Base-by-base conservation (phyloP, 345 rosid genomes). In the Mangifera indica region DNA sequence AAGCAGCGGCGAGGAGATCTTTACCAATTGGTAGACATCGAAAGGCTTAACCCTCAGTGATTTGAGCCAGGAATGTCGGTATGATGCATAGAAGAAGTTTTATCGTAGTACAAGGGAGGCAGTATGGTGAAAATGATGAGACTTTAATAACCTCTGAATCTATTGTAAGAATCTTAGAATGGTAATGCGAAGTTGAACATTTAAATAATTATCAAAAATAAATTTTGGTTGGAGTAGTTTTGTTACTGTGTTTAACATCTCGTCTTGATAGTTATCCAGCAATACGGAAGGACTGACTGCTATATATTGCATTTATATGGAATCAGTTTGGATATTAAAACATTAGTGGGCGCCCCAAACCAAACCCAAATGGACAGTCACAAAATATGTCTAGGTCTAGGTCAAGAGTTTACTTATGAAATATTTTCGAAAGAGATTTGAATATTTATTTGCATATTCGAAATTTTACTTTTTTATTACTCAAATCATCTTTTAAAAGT, bases 1-100 rank as follows among this genome's bases (percentile, higher is more conserved):
- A 84, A 81, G 81, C 87, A 87, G 67, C 70, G 85, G 13, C 69
- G 90, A 14, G 88, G 86, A 20, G 88, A 84, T 76, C 86, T 87
- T 15, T 87, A 82, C 79, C 88, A 81, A 77, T 71, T 87, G 73
- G 87, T 87, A 7, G 90, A 87, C 44, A 15, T 82, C 29, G 82
- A 80, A 72, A 86, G 87, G 75, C 57, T 80, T 58, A 75, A 77
- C 49, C 24, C 80, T 29, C 59, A 45, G 51, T 46, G 64, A 48
- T 49, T 67, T 7, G 3, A 17, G 62, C 29, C 10, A 15, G 24
- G 21, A 64, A 46, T 64, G 8, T 6, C 1, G 25, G 7, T 24
- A 46, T 44, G 40, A 12, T 25, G 26, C 56, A 25, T 11, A 11
- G 9, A 60, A 6, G 20, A 58, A n/a, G 62, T 37, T 67, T 45